Evolutionary conservation across 768 basidiomycete genomes (phyloP).

Genomic region (Cystobasidium onofrii): DNA sequence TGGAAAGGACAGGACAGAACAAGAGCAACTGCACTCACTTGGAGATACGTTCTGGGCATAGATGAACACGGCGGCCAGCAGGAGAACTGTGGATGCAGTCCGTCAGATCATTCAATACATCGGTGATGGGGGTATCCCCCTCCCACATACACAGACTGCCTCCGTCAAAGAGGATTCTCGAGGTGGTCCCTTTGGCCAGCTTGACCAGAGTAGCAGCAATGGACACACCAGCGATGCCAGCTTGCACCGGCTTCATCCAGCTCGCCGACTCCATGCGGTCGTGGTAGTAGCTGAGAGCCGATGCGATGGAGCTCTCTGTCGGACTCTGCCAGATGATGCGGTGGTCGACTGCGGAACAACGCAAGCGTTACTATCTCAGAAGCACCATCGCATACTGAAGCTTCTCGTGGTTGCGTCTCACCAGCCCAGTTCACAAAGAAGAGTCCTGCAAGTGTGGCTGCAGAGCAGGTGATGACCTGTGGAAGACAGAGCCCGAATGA

Average conservation of each 20-base stretch:
- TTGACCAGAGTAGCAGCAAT: background rate
- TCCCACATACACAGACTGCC: constrained; percentile 18
- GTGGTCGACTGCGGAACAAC: constrained; percentile 17
- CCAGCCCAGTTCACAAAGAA: constrained; percentile 31
- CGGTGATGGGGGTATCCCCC: no score
- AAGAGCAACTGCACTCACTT: constrained; percentile 14
- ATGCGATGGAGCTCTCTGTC: background rate
- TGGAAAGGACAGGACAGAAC: background rate
- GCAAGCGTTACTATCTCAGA: background rate
- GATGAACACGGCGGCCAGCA: constrained; percentile 31
- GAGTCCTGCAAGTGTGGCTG: constrained; percentile 8
- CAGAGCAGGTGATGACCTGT: constrained; percentile 15
- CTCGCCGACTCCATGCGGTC: background rate
- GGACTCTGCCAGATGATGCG: constrained; percentile 24
- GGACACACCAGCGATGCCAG: background rate
- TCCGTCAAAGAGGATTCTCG: constrained; percentile 20
- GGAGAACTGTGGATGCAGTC: constrained; percentile 6
- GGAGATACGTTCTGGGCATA: constrained; percentile 16
- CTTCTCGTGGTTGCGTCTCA: background rate
- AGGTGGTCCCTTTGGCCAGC: constrained; percentile 14
- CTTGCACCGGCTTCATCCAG: constrained; percentile 13
- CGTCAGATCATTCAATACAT: no score
- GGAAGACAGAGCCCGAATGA: background rate
- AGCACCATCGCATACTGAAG: background rate
- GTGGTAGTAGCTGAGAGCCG: constrained; percentile 16